These are phyloP conservation scores for Bremia lactucae DNA, from an alignment of 352 stramenopile species.

Conservation along the genomic window DNA sequence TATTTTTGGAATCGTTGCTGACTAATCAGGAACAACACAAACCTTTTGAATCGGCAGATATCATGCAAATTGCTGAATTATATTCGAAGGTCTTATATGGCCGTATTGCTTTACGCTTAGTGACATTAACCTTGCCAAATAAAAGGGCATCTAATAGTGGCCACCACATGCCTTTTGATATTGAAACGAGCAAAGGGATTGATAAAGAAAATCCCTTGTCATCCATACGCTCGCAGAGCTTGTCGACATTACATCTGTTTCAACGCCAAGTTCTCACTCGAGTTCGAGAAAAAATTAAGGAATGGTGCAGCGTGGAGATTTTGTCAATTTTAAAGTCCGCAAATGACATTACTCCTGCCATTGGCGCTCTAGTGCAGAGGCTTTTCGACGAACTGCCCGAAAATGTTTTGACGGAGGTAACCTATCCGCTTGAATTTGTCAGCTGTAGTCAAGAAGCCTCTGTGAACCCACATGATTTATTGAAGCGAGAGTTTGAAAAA, in stretches of 20 bases:
- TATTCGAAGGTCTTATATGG: constrained; percentile 27
- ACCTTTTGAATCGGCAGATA: constrained; percentile 11
- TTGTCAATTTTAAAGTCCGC: constrained; percentile 59
- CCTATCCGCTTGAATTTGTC: constrained; percentile 68
- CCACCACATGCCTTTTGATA: constrained; percentile 43
- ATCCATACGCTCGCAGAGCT: constrained; percentile 30
- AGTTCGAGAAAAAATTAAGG: constrained; percentile 64
- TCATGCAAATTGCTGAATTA: constrained; percentile 46
- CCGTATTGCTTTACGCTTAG: constrained; percentile 55
- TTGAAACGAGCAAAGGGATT: constrained; percentile 25
- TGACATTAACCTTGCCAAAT: constrained; percentile 71
- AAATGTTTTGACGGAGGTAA: constrained; percentile 46
- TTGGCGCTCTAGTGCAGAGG: constrained; percentile 52
- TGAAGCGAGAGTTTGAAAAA: constrained; percentile 47
- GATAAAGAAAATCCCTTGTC: constrained; percentile 10
- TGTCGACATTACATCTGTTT: constrained; percentile 58
- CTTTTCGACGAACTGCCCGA: constrained; percentile 63
- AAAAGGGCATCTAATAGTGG: constrained; percentile 46
- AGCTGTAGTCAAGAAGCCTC: constrained; percentile 43
- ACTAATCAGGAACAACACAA: constrained; percentile 3
- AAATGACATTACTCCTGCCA: constrained; percentile 52
- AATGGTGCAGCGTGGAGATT: constrained; percentile 79
- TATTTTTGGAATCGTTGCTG: constrained; percentile 32
- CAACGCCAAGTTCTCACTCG: constrained; percentile 61
- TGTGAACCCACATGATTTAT: constrained; percentile 42